Percentiles rank a stretch among this genome's conserved stretches.
phyloP scores from a whole-genome alignment of 2,329 filamentous ascomycete species.

The Clonostachys solani region DNA sequence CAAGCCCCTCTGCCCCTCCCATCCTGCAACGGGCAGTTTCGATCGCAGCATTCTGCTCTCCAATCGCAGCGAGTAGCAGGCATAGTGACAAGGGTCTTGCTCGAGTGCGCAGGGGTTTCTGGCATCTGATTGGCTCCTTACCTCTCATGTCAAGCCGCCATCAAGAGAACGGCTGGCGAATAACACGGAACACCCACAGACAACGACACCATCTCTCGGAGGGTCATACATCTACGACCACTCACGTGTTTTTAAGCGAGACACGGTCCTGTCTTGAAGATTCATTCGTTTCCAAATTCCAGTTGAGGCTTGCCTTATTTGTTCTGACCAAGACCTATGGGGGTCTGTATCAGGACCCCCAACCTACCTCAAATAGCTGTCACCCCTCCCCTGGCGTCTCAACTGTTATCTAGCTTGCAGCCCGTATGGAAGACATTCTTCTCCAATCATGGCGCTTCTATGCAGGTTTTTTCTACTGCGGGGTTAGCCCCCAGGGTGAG shows the following conservation, averaged over 20 bases:
- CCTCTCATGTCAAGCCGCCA: background rate
- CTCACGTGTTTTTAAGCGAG: constrained; percentile 30
- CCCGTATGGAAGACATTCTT: too few relatives aligned
- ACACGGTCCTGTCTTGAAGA: constrained; percentile 39
- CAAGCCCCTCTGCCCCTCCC: background rate
- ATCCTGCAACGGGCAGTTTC: background rate
- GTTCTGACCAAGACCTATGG: too few relatives aligned
- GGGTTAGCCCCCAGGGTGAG: too few relatives aligned
- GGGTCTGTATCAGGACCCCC: too few relatives aligned
- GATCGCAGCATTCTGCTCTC: background rate
- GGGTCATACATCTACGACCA: constrained; percentile 2
- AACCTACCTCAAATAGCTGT: too few relatives aligned
- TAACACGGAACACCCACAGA: background rate
- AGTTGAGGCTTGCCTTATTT: too few relatives aligned
- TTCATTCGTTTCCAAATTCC: too few relatives aligned
- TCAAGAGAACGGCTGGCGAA: background rate
- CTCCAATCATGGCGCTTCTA: too few relatives aligned
- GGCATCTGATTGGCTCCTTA: background rate
- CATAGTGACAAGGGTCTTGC: background rate
- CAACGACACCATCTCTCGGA: background rate
- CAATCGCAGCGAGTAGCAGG: background rate
- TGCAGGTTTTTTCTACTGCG: too few relatives aligned
- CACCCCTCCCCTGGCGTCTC: too few relatives aligned
- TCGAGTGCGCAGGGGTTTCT: background rate
- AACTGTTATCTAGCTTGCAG: too few relatives aligned